Conservation (phyloP, 345 rosid species). For the Moringa oleifera region DNA sequence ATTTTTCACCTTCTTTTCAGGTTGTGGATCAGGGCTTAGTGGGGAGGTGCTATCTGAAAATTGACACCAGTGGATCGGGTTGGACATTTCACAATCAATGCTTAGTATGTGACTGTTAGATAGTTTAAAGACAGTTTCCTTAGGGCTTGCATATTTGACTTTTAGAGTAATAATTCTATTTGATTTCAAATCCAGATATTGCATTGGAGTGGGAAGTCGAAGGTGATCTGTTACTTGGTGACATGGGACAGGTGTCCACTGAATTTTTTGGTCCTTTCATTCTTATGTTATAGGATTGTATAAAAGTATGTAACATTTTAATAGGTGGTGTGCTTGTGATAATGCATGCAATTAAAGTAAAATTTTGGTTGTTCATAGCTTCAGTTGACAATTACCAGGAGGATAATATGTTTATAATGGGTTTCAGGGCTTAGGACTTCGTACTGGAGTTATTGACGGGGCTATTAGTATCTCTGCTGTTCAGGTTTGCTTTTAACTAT, state of each 20-base stretch:
- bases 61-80: constrained; percentile 88
- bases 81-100: constrained; percentile 87
- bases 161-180: background rate
- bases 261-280: background rate
- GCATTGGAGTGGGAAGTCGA: constrained; percentile 86
- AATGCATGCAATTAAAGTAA: background rate
- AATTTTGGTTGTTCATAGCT: background rate
- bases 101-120: constrained; percentile 41
- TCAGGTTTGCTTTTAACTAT: constrained; percentile 43
- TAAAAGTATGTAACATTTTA: no score
- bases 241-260: constrained; percentile 87
- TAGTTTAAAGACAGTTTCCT: background rate
- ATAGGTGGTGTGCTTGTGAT: background rate
- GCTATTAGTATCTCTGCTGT: constrained; percentile 95
- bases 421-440: constrained; percentile 78
- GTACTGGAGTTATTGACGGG: constrained; percentile 85
- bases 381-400: background rate
- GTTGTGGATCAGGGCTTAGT: constrained; percentile 94
- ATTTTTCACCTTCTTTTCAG: constrained; percentile 26
- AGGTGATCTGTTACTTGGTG: constrained; percentile 87
- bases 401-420: constrained; percentile 4
- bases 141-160: background rate
- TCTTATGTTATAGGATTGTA: no score
- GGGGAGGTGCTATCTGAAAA: constrained; percentile 82
- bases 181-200: constrained; percentile 38